Base-by-base conservation (phyloP, 2,329 filamentous ascomycete species). In the Tolypocladium ovalisporum region DNA sequence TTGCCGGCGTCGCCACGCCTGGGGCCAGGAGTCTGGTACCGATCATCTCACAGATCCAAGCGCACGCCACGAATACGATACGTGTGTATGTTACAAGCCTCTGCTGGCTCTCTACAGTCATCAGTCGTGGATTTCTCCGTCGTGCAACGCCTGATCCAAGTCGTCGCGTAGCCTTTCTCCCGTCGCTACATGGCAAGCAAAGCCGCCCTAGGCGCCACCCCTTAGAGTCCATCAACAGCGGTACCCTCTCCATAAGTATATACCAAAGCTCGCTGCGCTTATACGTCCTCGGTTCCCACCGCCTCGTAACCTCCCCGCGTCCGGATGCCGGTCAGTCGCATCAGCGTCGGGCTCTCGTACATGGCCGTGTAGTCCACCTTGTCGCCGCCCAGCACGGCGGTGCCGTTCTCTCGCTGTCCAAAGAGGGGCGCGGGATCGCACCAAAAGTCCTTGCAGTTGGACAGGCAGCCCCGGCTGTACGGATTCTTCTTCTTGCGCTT, bases 401-500 rank as follows among this genome's bases (percentile, higher is more conserved):
- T 79, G 15, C 92, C 92, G 54, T 83, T 87, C 65, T 89, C 84
- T 58, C 87, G 81, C 64, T 80, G 83, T 13, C 87, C 85, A 69
- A 96, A 93, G 22, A 96, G 71, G 0, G 93, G 88, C 2, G 89
- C 86, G 1, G 89, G 85, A 68, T 97, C 94, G 66, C 89, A 93
- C 90, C 92, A 97, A 70, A 99, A 99, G 72, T 99, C 95, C 63
- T 84, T 87, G 73, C 94, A 99, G 69, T 99, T 99, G 59, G 86
- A 82, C n/a, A 95, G 65, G 42, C 90, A 79, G 9, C 94, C 94
- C 36, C 85, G 80, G 58, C 86, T 93, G 71, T 93, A 99, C 0
- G 92, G 92, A 69, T 97, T 99, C 62, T 79, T 79, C 68, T 81
- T 81, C 61, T 79, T 73, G 63, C 76, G 79, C 73, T 77, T 76